Base-by-base conservation (phyloP, 2,329 filamentous ascomycete species). In the Hymenoscyphus repandus region DNA sequence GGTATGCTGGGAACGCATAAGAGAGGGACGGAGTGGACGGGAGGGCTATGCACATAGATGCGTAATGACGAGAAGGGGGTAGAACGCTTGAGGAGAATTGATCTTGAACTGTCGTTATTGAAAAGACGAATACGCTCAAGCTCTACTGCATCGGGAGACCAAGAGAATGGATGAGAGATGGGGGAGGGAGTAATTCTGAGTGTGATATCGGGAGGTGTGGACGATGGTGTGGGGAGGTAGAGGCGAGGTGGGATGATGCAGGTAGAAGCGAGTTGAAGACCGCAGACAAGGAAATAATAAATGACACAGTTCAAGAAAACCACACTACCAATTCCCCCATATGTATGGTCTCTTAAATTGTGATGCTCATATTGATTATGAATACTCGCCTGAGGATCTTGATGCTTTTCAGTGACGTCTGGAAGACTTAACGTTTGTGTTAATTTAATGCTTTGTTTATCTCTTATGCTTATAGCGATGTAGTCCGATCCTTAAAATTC, bases 101-200 rank as follows among this genome's bases (percentile, higher is more conserved):
- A 17, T 34, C 15, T 45, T 45, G 42, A 33, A 45, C 42, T 45
- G 42, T 45, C 31, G 42, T 45, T 45, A 36, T 45, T 17, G 30
- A 13, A 37, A 9, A 37, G 15, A 13, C 5, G 15, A 5, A 9
- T 13, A 37, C 34, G 12, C 34, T 11, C 4, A 37, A 5, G 34
- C 34, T 5, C 15, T 37, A 17, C 42, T 33, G n/a, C 33, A 18
- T 30, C 10, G 34, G n/a, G n/a, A n/a, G n/a, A n/a, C n/a, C n/a
- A n/a, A n/a, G 34, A 10, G 45, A 37, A 20, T 30, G 9, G 11
- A 6, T 9, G 36, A 30, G 32, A 33, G 18, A n/a, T 6, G 20
- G 12, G 17, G 18, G 44, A 22, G 31, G 44, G 22, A 13, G 34
- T 30, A 47, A 39, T 30, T 37, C 12, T n/a, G 45, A 18, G 33